A percentile compares a stretch with the other conserved stretches of the same genome.
phyloP scores from a whole-genome alignment of 2,329 filamentous ascomycete genomes.

The Teratosphaeria pseudoeucalypti region DNA sequence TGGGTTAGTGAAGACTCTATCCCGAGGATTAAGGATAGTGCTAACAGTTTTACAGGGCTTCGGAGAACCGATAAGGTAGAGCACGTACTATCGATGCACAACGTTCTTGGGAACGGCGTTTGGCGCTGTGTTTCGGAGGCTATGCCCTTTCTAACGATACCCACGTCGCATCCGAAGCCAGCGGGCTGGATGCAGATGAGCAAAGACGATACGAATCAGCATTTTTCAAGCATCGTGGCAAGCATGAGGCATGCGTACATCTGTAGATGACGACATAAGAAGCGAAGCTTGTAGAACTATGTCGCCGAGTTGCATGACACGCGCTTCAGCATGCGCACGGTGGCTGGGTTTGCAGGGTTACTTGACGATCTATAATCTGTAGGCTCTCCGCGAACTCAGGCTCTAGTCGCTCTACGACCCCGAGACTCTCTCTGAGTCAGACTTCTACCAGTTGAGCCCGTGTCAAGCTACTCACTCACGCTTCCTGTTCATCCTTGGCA shows the following conservation, averaged over 20 bases:
- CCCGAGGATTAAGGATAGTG: too few relatives aligned
- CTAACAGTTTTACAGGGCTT: conserved; percentile 1
- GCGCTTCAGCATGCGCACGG: background rate
- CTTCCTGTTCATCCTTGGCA: conserved; percentile 39
- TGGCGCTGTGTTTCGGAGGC: background rate
- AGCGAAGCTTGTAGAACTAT: background rate
- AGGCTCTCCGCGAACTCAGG: too few relatives aligned
- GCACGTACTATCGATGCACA: background rate
- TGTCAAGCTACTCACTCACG: conserved; percentile 22
- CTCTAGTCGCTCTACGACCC: too few relatives aligned
- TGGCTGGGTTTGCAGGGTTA: background rate
- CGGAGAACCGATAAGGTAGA: background rate
- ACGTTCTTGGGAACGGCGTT: background rate
- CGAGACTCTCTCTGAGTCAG: background rate
- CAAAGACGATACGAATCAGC: background rate
- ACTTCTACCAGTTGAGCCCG: background rate
- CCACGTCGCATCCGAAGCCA: background rate
- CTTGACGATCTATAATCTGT: too few relatives aligned
- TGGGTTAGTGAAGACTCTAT: conserved; percentile 5
- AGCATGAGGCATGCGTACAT: background rate
- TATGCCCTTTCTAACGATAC: background rate
- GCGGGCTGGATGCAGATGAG: background rate
- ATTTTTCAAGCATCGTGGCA: background rate
- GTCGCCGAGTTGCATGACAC: background rate
- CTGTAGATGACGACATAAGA: background rate